These are phyloP conservation scores for Ganoderma leucocontextum DNA, from an alignment of 1,284 basidiomycete genomes.

Conservation along the genomic window DNA sequence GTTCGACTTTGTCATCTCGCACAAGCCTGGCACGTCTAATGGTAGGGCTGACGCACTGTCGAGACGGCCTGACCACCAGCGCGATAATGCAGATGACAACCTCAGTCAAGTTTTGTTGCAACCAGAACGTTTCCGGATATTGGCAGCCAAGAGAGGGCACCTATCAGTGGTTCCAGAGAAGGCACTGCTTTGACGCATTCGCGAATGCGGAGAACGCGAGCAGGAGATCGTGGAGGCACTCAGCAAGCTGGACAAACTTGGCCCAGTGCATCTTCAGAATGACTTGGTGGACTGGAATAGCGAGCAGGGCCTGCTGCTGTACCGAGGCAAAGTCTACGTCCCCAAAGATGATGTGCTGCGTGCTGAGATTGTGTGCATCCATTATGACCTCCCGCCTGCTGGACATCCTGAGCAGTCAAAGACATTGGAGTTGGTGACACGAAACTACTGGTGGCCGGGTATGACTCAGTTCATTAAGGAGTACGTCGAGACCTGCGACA, in stretches of 20 bases:
- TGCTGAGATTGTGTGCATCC: not conserved
- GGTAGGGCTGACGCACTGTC: slow-evolving; percentile 51
- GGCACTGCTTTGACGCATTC: not conserved
- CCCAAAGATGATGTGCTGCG: not conserved
- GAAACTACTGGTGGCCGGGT: slow-evolving; percentile 2
- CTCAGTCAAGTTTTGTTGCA: slow-evolving; percentile 36
- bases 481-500: slow-evolving; percentile 50
- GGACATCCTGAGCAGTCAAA: slow-evolving; percentile 7
- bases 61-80: slow-evolving; percentile 44
- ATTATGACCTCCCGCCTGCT: not conserved
- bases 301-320: slow-evolving; percentile 30
- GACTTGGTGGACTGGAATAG: not conserved
- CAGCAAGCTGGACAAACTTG: not conserved
- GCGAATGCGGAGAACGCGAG: not conserved
- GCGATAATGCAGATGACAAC: slow-evolving; percentile 24
- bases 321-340: slow-evolving; percentile 46
- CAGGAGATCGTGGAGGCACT: not conserved
- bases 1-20: slow-evolving; percentile 42
- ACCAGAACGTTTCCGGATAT: slow-evolving; percentile 8
- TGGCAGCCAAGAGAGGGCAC: not conserved
- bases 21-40: slow-evolving; percentile 42
- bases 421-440: slow-evolving; percentile 1
- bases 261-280: not conserved
- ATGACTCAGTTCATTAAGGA: slow-evolving; percentile 41
- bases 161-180: slow-evolving; percentile 1